phyloP scores from a whole-genome alignment of 148 eudicot genomes.

The Vaccinium darrowii region DNA sequence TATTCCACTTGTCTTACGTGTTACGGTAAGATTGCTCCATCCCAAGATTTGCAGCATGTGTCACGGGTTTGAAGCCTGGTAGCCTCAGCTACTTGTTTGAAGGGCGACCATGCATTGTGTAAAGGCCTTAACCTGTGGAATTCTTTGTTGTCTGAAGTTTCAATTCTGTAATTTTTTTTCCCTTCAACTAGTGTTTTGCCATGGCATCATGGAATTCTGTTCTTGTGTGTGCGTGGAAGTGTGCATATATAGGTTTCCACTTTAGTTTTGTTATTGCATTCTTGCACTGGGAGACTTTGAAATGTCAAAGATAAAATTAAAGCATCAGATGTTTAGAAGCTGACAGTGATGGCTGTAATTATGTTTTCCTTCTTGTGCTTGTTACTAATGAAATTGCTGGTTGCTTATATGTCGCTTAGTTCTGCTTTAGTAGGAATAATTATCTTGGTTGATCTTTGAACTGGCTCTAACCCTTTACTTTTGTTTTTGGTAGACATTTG shows the following conservation, averaged over 20 bases:
- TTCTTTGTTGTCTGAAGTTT: background rate
- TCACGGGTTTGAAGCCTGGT: background rate
- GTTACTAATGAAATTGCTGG: background rate
- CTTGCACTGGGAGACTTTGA: background rate
- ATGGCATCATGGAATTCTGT: background rate
- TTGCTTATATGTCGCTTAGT: background rate
- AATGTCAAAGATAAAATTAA: background rate
- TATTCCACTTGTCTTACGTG: background rate
- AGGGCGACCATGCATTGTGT: background rate
- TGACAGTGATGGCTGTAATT: background rate
- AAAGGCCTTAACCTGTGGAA: background rate
- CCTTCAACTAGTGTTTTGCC: background rate
- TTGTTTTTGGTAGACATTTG: conserved; percentile 66
- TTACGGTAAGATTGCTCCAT: background rate
- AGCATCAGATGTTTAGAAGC: background rate
- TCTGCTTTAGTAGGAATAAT: background rate
- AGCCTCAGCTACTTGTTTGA: background rate
- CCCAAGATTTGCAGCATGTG: background rate
- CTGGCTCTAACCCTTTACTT: conserved; percentile 14
- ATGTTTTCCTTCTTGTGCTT: background rate
- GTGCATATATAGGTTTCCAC: background rate
- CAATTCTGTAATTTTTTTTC: background rate
- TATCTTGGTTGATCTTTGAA: background rate
- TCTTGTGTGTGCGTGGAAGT: background rate
- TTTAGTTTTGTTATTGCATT: background rate